Evolutionary conservation across 1,284 basidiomycete genomes (phyloP), one percentile per base, ranked within the genome.

Genomic region (Stygiomarasmius scandens): DNA sequence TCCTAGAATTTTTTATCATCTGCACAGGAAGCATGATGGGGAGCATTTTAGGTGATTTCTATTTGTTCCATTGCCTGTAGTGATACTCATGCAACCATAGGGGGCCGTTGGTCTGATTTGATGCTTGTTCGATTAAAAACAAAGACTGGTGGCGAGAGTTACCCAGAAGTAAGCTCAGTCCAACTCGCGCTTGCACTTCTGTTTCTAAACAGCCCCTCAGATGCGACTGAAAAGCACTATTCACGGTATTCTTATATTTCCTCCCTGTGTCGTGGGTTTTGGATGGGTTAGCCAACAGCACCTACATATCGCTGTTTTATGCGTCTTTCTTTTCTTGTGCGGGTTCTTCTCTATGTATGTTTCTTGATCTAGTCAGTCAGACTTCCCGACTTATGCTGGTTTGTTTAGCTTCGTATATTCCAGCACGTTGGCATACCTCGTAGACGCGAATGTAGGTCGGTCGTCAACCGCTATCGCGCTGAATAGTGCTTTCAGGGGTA

Each of bases 91-190:
- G n/a, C n/a, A n/a, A n/a, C n/a, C n/a, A n/a, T n/a, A n/a, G 93
- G 93, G 8, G 93, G 94, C 0, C 77, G 86, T 10, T 92, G 85
- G 75, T 92, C 89, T 1, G 94, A 96, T 69, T 69, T 74, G 43
- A 76, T 86, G 32, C 76, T 93, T 27, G 67, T 70, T 3, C 75
- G 77, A 48, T 71, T 90, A 52, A 89, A 82, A 60, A 77, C 73
- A 20, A 72, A 76, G 49, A 89, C 89, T 61, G 84, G 81, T 1
- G 90, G 89, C 2, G 73, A 78, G 38, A 78, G 78, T 55, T 76
- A 79, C 54, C 84, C 92, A 8, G 92, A 94, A 80, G 90, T 87
- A 56, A 65, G 54, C 27, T 9, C n/a, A 46, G 19, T 34, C 24
- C 2, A 20, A 20, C 2, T 2, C 24, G 3, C n/a, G 29, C 34